phyloP scores from a whole-genome alignment of 2,329 filamentous ascomycete genomes.

The Cytospora paraplurivora region DNA sequence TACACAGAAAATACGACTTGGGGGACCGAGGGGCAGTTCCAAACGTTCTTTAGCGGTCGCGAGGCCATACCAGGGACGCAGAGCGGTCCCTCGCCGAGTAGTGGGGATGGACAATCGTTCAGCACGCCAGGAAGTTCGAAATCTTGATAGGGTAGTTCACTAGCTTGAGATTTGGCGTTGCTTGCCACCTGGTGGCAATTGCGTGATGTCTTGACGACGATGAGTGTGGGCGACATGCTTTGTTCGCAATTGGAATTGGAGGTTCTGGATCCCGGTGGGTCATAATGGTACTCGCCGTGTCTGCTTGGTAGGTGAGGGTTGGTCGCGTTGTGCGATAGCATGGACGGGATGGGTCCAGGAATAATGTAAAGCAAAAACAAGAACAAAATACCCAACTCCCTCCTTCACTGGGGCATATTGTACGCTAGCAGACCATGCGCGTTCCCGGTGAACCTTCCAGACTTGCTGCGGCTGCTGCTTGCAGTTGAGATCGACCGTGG shows the following conservation, averaged over 20 bases:
- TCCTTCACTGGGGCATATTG: neutral
- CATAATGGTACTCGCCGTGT: neutral
- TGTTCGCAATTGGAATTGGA: neutral
- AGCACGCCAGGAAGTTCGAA: constrained; percentile 26
- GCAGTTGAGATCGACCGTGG: too few species aligned
- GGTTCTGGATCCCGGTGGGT: neutral
- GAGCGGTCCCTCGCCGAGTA: constrained; percentile 24
- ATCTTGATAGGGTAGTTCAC: neutral
- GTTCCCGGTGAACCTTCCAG: neutral
- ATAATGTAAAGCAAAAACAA: neutral
- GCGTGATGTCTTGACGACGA: neutral
- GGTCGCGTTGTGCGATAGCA: neutral
- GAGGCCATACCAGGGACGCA: constrained; percentile 5
- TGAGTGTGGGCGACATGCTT: neutral
- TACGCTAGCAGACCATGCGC: neutral
- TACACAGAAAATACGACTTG: constrained; percentile 59
- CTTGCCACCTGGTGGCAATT: neutral
- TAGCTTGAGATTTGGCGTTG: neutral
- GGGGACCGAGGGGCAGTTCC: constrained; percentile 54
- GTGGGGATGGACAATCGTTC: constrained; percentile 27
- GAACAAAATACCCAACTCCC: constrained; percentile 25
- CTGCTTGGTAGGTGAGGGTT: neutral
- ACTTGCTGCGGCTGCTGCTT: too few species aligned
- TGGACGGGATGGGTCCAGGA: neutral
- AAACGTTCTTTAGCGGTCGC: constrained; percentile 48